phyloP scores from a whole-genome alignment of 495 filamentous ascomycete species.

The Penicillium bialowiezense region DNA sequence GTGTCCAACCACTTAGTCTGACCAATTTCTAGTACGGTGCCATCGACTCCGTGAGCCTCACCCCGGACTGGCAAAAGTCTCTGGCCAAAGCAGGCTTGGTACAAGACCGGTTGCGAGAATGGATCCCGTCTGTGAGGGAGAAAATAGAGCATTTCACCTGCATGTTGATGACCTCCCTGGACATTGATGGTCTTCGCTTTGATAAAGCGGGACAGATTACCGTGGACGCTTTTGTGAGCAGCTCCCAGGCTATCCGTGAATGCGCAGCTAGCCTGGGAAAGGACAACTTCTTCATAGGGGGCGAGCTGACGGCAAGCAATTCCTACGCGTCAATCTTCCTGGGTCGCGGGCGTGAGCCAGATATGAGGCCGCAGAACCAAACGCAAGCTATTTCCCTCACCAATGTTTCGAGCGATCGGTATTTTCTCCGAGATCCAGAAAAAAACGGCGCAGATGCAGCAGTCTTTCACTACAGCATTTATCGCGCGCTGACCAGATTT shows the following conservation, averaged over 20 bases:
- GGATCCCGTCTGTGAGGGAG: slow-evolving; percentile 57
- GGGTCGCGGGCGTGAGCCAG: slow-evolving; percentile 59
- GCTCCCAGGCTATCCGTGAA: slow-evolving; percentile 48
- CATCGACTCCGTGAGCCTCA: slow-evolving; percentile 64
- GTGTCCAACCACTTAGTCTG: no score
- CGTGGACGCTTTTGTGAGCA: slow-evolving; percentile 59
- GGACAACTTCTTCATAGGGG: slow-evolving; percentile 62
- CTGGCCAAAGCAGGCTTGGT: slow-evolving; percentile 71
- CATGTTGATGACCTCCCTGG: slow-evolving; percentile 57
- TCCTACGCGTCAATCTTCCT: slow-evolving; percentile 63
- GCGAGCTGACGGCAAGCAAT: slow-evolving; percentile 65
- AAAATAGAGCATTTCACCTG: slow-evolving; percentile 66
- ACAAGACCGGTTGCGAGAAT: slow-evolving; percentile 72
- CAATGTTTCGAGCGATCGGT: slow-evolving; percentile 41
- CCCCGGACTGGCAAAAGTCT: slow-evolving; percentile 63
- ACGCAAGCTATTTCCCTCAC: slow-evolving; percentile 44
- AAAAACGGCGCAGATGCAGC: slow-evolving; percentile 61
- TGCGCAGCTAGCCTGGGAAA: slow-evolving; percentile 57
- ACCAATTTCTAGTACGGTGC: slow-evolving; percentile 53
- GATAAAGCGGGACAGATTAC: slow-evolving; percentile 66
- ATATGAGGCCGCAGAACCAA: slow-evolving; percentile 34
- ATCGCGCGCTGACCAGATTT: slow-evolving; percentile 63
- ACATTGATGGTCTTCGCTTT: slow-evolving; percentile 67
- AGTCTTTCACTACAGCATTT: slow-evolving; percentile 69
- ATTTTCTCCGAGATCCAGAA: slow-evolving; percentile 57